Base-by-base conservation (phyloP, 164 flowering plant genomes). In the Dillenia suffruticosa region DNA sequence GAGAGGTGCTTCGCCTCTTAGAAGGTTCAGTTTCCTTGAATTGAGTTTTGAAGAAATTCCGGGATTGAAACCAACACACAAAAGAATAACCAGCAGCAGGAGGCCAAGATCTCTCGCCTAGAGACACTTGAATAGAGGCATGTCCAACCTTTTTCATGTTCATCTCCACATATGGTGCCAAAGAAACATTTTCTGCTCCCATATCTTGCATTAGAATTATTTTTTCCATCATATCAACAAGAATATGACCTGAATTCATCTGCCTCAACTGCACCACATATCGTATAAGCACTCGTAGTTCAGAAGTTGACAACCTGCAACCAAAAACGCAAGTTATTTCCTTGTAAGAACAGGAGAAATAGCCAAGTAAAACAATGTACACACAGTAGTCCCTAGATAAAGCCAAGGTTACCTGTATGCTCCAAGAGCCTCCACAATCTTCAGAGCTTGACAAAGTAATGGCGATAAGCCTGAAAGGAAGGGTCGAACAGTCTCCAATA, bases 11-110 rank as follows among this genome's bases (percentile, higher is more conserved):
- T 49, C 74, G 72, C 76, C 78, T 80, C 67, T 70, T 86, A 16
- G 76, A 72, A 66, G 73, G 54, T 45, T 82, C 81, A 44, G 68
- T 58, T 65, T 88, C 97, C 68, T 82, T 85, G 10, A 70, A 63
- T 32, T 68, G 86, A 51, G 85, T 54, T 75, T 75, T 87, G 56
- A 95, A 72, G 64, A 90, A 76, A 70, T 92, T 88, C 24, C 62
- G 82, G 64, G 70, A 87, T 75, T 90, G 98, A 74, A 92, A 95
- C 99, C 99, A 95, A 69, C 97, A 95, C 56, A 86, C 90, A 79
- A 95, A 95, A 11, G 99, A 95, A 81, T 95, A 95, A 56, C 99
- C 99, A 77, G 99, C 97, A 74, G 92, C 91, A 69, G 99, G 99
- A 69, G 99, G 99, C 99, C 99, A 95, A 57, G 95, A 88, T 79